phyloP scores from a whole-genome alignment of 805 yeast species.

The Candida tibetensis region DNA sequence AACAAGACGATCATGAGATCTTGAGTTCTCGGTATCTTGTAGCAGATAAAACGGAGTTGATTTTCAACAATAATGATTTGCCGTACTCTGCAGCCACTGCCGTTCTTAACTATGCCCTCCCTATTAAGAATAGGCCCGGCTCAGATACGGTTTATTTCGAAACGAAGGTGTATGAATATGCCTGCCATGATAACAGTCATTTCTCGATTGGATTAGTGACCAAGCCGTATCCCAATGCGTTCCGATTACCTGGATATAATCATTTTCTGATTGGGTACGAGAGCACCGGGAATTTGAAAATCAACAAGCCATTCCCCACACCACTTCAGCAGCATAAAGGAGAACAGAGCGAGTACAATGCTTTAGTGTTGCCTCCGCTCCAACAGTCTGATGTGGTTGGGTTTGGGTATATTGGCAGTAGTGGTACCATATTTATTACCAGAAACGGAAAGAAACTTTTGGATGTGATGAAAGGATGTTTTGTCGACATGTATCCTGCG shows the following conservation, averaged over 20 bases:
- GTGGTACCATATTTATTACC: slow-evolving; percentile 53
- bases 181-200: slow-evolving; percentile 39
- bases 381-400: slow-evolving; percentile 55
- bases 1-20: slow-evolving; percentile 28
- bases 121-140: slow-evolving; percentile 29
- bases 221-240: slow-evolving; percentile 65
- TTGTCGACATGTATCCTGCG: slow-evolving; percentile 51
- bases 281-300: slow-evolving; percentile 65
- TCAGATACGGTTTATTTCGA: slow-evolving; percentile 62
- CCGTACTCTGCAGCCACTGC: slow-evolving; percentile 42
- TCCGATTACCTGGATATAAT: slow-evolving; percentile 71
- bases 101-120: slow-evolving; percentile 38
- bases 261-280: slow-evolving; percentile 72
- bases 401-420: slow-evolving; percentile 46
- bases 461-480: slow-evolving; percentile 50
- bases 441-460: slow-evolving; percentile 53
- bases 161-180: slow-evolving; percentile 37
- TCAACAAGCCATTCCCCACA: slow-evolving; percentile 60
- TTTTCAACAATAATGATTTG: slow-evolving; percentile 33
- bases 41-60: slow-evolving; percentile 38
- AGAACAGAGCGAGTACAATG: slow-evolving; percentile 40
- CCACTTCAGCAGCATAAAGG: slow-evolving; percentile 43
- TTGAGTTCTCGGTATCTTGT: slow-evolving; percentile 35
- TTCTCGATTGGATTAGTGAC: slow-evolving; percentile 68
- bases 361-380: slow-evolving; percentile 49